Percentiles rank a stretch among this genome's conserved stretches.
Evolutionary conservation across 768 basidiomycete species (phyloP).

Genomic region (Rhizopogon sp.): DNA sequence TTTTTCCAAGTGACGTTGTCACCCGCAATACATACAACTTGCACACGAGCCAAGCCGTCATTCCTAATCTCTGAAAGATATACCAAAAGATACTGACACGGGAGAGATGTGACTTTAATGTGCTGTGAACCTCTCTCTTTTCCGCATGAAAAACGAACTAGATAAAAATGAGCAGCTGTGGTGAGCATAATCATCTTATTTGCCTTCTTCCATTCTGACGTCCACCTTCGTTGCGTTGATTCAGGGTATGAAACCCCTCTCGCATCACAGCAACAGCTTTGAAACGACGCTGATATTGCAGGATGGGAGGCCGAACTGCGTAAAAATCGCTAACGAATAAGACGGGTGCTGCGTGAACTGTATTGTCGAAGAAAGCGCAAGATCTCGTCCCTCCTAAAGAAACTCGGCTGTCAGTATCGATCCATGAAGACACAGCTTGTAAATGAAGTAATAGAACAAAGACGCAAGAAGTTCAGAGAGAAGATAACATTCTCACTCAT

Average conservation of each 20-base stretch:
- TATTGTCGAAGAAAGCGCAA: no score
- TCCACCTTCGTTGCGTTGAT: conserved; percentile 53
- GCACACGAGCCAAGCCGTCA: conserved; percentile 62
- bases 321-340: no score
- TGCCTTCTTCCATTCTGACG: conserved; percentile 1
- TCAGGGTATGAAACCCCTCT: conserved; percentile 36
- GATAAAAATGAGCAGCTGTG: conserved; percentile 49
- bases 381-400: background rate
- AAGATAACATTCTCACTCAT: background rate
- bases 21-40: conserved; percentile 39
- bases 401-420: background rate
- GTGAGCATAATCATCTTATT: conserved; percentile 24
- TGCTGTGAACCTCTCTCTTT: conserved; percentile 48
- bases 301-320: no score
- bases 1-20: conserved; percentile 38
- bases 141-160: conserved; percentile 45
- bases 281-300: no score
- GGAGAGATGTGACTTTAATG: conserved; percentile 72
- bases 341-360: no score
- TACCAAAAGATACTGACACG: conserved; percentile 64
- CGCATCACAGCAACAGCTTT: conserved; percentile 37
- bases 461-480: background rate
- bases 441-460: background rate
- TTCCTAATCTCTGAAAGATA: conserved; percentile 89
- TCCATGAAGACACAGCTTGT: background rate